phyloP scores from a whole-genome alignment of 306 rosid species.

The Oemleria cerasiformis region DNA sequence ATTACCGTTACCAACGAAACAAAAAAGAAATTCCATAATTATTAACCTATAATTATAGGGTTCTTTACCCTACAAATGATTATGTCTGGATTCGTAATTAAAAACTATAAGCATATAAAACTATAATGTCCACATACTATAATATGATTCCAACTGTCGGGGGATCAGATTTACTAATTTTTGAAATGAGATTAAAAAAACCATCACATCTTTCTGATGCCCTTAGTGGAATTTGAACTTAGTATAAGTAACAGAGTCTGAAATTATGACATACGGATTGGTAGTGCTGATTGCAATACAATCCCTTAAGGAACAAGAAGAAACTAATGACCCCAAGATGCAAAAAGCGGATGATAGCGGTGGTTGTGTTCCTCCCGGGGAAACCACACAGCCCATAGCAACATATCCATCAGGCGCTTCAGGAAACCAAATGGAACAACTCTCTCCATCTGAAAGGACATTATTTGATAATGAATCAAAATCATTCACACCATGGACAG shows the following conservation, averaged over 20 bases:
- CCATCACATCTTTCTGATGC: background rate
- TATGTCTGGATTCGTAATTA: too few species aligned
- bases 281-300: constrained; percentile 56
- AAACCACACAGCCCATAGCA: constrained; percentile 87
- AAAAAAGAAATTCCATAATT: too few species aligned
- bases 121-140: background rate
- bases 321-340: constrained; percentile 67
- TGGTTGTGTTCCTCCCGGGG: constrained; percentile 62
- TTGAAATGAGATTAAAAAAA: background rate
- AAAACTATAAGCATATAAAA: too few species aligned
- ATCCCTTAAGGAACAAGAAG: constrained; percentile 77
- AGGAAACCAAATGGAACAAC: constrained; percentile 89
- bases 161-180: background rate
- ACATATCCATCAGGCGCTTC: constrained; percentile 92
- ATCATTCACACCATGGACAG: constrained; percentile 32
- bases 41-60: too few species aligned
- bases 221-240: background rate
- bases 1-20: too few species aligned
- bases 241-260: background rate
- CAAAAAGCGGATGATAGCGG: constrained; percentile 75
- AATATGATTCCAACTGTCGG: background rate
- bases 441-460: constrained; percentile 32
- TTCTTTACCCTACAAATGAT: too few species aligned
- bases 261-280: constrained; percentile 52
- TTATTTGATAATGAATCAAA: constrained; percentile 24